Percentiles rank a stretch among this genome's conserved stretches.
Conservation (phyloP, 192 early-diverging fungal genomes). For the Blastocladiella britannica region DNA sequence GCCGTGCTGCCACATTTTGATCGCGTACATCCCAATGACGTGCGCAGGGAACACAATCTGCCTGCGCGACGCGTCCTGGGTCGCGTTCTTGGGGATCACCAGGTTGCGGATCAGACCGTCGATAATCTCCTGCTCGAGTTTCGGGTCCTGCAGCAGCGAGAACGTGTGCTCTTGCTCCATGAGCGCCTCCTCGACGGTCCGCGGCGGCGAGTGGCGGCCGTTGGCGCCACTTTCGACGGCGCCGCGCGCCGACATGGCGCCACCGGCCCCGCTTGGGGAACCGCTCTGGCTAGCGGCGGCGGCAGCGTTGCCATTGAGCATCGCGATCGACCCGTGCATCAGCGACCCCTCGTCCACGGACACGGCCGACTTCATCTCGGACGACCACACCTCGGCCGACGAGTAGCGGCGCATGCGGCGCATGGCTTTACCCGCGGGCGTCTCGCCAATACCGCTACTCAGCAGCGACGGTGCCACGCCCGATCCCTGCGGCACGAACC, state of each 20-base stretch:
- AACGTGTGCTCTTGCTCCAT: slow-evolving; percentile 1
- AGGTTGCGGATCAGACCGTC: slow-evolving; percentile 72
- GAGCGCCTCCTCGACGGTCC: background rate
- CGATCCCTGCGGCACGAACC: too few species aligned
- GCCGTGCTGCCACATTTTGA: slow-evolving; percentile 72
- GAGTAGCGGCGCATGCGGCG: background rate
- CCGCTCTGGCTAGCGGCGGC: too few species aligned
- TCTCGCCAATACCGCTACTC: too few species aligned
- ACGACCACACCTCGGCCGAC: background rate
- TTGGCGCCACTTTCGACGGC: too few species aligned
- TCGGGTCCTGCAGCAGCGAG: slow-evolving; percentile 11
- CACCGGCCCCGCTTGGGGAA: too few species aligned
- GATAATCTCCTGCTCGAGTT: slow-evolving; percentile 48
- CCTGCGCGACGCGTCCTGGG: slow-evolving; percentile 47
- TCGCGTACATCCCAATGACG: slow-evolving; percentile 60
- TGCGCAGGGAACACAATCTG: slow-evolving; percentile 94
- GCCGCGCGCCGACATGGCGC: too few species aligned
- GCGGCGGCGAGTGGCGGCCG: background rate
- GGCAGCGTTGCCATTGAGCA: too few species aligned
- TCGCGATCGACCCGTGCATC: too few species aligned
- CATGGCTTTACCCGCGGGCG: too few species aligned
- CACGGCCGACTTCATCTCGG: background rate
- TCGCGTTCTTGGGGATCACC: slow-evolving; percentile 68
- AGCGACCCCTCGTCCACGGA: background rate
- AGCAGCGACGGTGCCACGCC: too few species aligned